Evolutionary conservation across 176 grass and related monocot species (phyloP), one percentile per base, ranked within the genome.

Genomic region (Aegilops speltoides): DNA sequence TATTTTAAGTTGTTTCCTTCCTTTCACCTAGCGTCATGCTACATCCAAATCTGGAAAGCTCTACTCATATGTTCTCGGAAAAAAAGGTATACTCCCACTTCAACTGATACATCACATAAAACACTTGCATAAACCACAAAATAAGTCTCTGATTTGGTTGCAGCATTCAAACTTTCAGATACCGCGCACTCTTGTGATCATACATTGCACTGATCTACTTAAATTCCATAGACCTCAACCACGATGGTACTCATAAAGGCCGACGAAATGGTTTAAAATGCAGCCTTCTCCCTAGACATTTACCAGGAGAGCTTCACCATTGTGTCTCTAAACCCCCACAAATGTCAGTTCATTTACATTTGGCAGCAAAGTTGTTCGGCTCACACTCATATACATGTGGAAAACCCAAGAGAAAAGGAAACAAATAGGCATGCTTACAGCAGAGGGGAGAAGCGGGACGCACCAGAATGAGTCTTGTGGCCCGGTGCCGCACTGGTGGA

Each of bases 401-500:
- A 78, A 64, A 83, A 83, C 52, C 52, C 63, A 64, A 64, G 15
- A 67, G 23, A 13, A 34, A n/a, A 74, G 37, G 1, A 0, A 69
- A 7, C 46, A 45, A 60, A 19, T 33, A 26, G 9, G 23, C 2
- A 14, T 23, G 22, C 50, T 78, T 56, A 23, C 23, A 50, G 50
- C 61, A 2, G 59, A 12, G 54, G 61, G 34, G 5, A 50, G 68
- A 50, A 68, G 63, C 14, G 68, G 82, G 76, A 84, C 80, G 84
- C 57, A 95, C 93, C 93, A 92, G 76, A 36, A 66, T 0, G 64
- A 88, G 56, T 92, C 90, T 1, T 87, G 70, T 13, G 88, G 90
- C 28, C 86, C 86, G 71, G 83, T 56, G 79, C 90, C 90, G 76
- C 86, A 88, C 77, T 90, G 90, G 90, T 95, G 93, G 81, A 95